A percentile compares a stretch with the other conserved stretches of the same genome.
Conservation (phyloP, 352 stramenopile species). For the Phytopythium boreale region DNA sequence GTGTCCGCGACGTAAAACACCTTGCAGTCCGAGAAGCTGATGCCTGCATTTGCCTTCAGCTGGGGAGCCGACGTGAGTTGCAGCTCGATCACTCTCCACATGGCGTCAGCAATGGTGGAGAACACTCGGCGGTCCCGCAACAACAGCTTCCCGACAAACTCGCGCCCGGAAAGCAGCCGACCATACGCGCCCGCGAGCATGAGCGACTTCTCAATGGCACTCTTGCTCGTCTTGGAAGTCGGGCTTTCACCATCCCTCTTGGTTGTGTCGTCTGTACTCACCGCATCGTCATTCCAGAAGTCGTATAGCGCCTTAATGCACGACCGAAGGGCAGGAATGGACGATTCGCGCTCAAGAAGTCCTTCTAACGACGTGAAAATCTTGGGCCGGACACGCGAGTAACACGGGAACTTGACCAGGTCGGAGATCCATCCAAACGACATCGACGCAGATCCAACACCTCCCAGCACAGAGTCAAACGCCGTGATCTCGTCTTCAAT, state of each 20-base stretch:
- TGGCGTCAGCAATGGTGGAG: constrained; percentile 58
- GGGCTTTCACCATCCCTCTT: background rate
- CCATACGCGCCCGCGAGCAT: constrained; percentile 65
- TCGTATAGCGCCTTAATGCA: constrained; percentile 68
- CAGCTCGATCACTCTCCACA: constrained; percentile 65
- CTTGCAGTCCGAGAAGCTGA: constrained; percentile 75
- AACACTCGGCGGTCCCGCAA: constrained; percentile 59
- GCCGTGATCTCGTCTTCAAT: constrained; percentile 30
- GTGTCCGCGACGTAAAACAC: constrained; percentile 75
- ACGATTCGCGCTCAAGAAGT: constrained; percentile 71
- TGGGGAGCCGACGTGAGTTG: constrained; percentile 55
- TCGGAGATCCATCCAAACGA: constrained; percentile 69
- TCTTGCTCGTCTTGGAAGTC: constrained; percentile 22
- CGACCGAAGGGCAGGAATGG: constrained; percentile 52
- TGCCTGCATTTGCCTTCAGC: constrained; percentile 42
- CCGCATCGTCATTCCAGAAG: constrained; percentile 35
- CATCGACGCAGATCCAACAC: constrained; percentile 16
- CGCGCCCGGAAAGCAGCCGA: constrained; percentile 55
- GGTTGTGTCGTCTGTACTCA: constrained; percentile 6
- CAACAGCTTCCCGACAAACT: constrained; percentile 63
- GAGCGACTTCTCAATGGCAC: constrained; percentile 49
- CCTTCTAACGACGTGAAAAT: constrained; percentile 69
- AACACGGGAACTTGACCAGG: constrained; percentile 69
- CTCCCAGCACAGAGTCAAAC: constrained; percentile 8
- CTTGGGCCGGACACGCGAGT: constrained; percentile 43